phyloP scores from a whole-genome alignment of 352 stramenopile species.

The Globisporangium acanthophoron region DNA sequence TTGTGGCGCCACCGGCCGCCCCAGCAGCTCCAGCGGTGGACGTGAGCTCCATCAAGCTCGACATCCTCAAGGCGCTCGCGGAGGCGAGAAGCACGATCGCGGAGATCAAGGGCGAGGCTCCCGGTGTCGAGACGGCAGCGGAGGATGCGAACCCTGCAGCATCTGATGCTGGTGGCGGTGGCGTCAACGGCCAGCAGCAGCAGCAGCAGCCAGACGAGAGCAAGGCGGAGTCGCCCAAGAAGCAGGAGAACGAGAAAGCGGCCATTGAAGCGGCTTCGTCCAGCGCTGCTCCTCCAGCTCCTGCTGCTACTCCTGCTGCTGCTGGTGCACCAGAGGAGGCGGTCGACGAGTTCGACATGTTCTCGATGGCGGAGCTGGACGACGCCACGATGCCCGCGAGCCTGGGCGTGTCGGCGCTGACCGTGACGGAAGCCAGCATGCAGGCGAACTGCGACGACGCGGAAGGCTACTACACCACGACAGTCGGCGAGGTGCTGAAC shows the following conservation, averaged over 20 bases:
- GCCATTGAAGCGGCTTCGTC: background rate
- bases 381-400: constrained; percentile 31
- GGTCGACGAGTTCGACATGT: constrained; percentile 86
- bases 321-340: constrained; percentile 19
- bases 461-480: constrained; percentile 97
- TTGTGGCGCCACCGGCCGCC: background rate
- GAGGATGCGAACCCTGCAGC: background rate
- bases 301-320: background rate
- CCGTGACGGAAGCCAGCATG: constrained; percentile 34
- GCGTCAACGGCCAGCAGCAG: background rate
- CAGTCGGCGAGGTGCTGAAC: constrained; percentile 92
- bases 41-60: constrained; percentile 70
- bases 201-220: background rate
- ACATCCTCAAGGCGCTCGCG: constrained; percentile 75
- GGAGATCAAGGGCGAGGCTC: constrained; percentile 36
- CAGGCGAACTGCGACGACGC: constrained; percentile 94
- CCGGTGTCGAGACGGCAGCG: background rate
- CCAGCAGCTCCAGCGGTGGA: constrained; percentile 29
- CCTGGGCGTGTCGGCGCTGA: constrained; percentile 23
- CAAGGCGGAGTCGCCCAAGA: background rate
- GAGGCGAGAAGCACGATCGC: constrained; percentile 71
- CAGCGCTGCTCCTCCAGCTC: background rate
- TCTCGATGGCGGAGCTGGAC: constrained; percentile 66
- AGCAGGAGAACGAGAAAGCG: background rate
- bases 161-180: background rate